Base-by-base conservation (phyloP, 1,284 basidiomycete genomes). In the Amylostereum areolatum region DNA sequence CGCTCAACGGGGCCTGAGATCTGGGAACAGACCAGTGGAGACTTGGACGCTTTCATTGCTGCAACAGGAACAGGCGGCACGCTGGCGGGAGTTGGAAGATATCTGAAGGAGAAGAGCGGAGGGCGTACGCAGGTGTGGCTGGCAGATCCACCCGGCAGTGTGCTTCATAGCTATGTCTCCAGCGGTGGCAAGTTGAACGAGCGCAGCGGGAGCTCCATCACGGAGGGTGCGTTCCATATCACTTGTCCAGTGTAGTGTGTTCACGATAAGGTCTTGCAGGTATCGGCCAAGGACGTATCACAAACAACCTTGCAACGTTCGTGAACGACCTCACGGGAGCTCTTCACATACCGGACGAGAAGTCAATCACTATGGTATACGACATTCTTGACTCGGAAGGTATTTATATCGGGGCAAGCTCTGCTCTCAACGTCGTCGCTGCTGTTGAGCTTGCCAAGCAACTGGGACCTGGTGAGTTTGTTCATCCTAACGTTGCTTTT, bases 31-130 rank as follows among this genome's bases (percentile, higher is more conserved):
- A 95, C 86, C 1, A 61, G 74, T 39, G 91, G 91, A 2, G 72
- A 80, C 31, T 57, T 98, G 8, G 91, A 97, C 65, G 96, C 81
- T 12, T 99, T 99, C 71, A 81, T 92, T 55, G 97, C 93, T 64
- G 75, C 93, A 11, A 98, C 96, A 0, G 96, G 96, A 0, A 99
- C 96, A 0, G 97, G 96, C 27, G 96, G 96, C 1, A 98, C 96
- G 1, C 74, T 99, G 18, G 95, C 96, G 1, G 96, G 96, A 32
- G 81, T 83, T 3, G 93, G 94, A 2, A 82, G 81, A 59, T 92
- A 79, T 64, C 67, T 99, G 62, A 90, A 89, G 68, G 92, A 97
- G 67, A 85, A 83, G 70, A 90, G 85, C 56, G 70, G 67, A 0
- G 93, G 93, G 12, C 81, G 80, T 67, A 83, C 89, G 31, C 89